A percentile compares a stretch with the other conserved stretches of the same genome.
Conservation (phyloP, 345 rosid species). For the Erucastrum elatum region DNA sequence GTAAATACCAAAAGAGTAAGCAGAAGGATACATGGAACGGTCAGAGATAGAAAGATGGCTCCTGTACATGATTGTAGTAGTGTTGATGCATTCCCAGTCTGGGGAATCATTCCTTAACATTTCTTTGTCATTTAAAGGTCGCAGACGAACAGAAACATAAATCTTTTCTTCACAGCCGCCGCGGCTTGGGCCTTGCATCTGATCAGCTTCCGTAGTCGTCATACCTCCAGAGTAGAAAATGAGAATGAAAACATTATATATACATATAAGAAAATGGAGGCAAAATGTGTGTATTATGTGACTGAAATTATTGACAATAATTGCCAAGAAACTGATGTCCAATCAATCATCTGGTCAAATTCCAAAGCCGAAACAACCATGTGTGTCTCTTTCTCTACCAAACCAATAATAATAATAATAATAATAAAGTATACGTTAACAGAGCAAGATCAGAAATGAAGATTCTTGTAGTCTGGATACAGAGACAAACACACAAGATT, state of each 20-base stretch:
- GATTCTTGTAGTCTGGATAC: not conserved
- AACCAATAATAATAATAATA: constrained; percentile 37
- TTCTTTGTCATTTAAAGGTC: constrained; percentile 89
- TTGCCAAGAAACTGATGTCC: constrained; percentile 34
- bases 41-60: constrained; percentile 77
- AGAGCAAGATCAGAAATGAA: not conserved
- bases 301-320: constrained; percentile 41
- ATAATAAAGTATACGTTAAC: constrained; percentile 11
- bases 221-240: constrained; percentile 31
- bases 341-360: constrained; percentile 41
- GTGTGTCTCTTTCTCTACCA: constrained; percentile 26
- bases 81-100: constrained; percentile 91
- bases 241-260: not conserved
- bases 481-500: not conserved
- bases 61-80: constrained; percentile 62
- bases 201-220: constrained; percentile 50
- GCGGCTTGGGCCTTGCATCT: constrained; percentile 42
- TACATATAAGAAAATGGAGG: constrained; percentile 16
- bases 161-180: constrained; percentile 58
- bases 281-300: not conserved
- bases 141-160: constrained; percentile 75
- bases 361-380: constrained; percentile 36
- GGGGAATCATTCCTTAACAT: constrained; percentile 59
- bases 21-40: constrained; percentile 87
- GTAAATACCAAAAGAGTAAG: constrained; percentile 84